Conservation (phyloP, 148 eudicot species). For the Cornus controversa region DNA sequence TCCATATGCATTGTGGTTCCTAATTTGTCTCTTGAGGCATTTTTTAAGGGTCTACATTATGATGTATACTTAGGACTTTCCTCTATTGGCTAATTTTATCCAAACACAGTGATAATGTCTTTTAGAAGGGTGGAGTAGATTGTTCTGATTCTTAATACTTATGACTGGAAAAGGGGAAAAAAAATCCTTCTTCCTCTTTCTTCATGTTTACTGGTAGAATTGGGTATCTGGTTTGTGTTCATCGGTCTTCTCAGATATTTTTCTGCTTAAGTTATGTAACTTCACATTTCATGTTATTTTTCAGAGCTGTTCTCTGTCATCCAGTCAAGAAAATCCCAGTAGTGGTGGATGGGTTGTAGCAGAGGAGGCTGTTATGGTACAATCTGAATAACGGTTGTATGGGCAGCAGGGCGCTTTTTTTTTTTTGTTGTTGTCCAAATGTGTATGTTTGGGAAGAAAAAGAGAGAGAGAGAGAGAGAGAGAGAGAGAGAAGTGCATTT, state of each 20-base stretch:
- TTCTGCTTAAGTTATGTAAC: not conserved
- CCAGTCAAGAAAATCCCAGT: slow-evolving; percentile 15
- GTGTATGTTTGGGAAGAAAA: not conserved
- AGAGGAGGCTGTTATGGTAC: slow-evolving; percentile 61
- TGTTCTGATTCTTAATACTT: not conserved
- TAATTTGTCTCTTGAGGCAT: no score
- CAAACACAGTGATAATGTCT: no score
- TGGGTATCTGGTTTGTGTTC: not conserved
- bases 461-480: not conserved
- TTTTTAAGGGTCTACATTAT: no score
- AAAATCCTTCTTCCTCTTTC: not conserved
- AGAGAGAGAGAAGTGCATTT: not conserved
- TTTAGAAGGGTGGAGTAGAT: no score
- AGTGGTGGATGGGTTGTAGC: slow-evolving; percentile 57
- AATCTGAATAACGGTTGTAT: slow-evolving; percentile 33
- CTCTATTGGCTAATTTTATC: no score
- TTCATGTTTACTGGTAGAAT: not conserved
- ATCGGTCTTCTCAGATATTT: not conserved
- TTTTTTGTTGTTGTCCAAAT: not conserved
- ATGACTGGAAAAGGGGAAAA: not conserved
- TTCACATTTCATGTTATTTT: not conserved
- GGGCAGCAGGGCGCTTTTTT: not conserved
- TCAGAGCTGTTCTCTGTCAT: slow-evolving; percentile 56
- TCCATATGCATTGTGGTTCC: no score
- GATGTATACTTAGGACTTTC: no score